Evolutionary conservation across 2,329 filamentous ascomycete genomes (phyloP).

Genomic region (Aurifilum marmelostoma): DNA sequence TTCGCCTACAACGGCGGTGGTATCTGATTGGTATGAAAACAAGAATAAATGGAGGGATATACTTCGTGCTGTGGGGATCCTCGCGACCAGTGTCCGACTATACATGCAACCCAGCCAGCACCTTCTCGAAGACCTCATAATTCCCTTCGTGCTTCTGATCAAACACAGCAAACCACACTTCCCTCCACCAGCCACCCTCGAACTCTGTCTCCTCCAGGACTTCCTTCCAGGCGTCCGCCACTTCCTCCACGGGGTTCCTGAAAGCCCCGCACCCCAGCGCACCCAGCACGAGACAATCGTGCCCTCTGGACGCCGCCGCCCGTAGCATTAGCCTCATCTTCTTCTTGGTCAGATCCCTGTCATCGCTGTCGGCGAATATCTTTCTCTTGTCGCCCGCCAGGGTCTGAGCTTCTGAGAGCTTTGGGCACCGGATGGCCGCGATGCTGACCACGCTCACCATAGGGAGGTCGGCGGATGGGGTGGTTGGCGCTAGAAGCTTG

Average conservation of each 20-base stretch:
- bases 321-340: slow-evolving; percentile 67
- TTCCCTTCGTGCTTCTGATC: slow-evolving; percentile 51
- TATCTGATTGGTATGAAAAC: neutral
- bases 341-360: slow-evolving; percentile 57
- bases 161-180: slow-evolving; percentile 66
- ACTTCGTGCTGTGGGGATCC: neutral
- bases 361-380: slow-evolving; percentile 45
- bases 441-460: slow-evolving; percentile 64
- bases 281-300: slow-evolving; percentile 65
- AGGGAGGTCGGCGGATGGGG: slow-evolving; percentile 41
- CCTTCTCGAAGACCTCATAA: slow-evolving; percentile 50
- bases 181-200: slow-evolving; percentile 63
- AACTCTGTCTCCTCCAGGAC: slow-evolving; percentile 65
- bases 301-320: slow-evolving; percentile 57
- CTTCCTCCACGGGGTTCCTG: slow-evolving; percentile 60
- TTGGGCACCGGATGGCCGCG: slow-evolving; percentile 54
- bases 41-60: neutral
- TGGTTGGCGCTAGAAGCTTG: slow-evolving; percentile 32
- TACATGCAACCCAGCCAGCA: slow-evolving; percentile 41
- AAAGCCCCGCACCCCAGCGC: slow-evolving; percentile 72
- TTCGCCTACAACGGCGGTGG: neutral
- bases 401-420: slow-evolving; percentile 29
- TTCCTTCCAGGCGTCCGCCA: slow-evolving; percentile 63
- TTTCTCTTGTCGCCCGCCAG: slow-evolving; percentile 34
- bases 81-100: slow-evolving; percentile 25